Conservation (phyloP, 768 basidiomycete genomes). For the Tephrocybe sp. region DNA sequence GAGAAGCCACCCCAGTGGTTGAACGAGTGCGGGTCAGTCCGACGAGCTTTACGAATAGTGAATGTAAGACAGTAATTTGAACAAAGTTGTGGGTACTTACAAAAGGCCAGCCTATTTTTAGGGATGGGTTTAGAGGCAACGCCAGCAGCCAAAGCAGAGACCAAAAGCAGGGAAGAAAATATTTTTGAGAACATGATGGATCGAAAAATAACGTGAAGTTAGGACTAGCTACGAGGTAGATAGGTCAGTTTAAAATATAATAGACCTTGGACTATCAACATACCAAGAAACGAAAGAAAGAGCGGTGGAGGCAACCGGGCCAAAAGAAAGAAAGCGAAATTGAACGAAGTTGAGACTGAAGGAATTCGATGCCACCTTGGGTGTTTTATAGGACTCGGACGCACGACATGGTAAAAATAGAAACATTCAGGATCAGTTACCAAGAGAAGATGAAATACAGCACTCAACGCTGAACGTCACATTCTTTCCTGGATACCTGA, state of each 20-base stretch:
- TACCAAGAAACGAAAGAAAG: slow-evolving; percentile 19
- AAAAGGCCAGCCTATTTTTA: slow-evolving; percentile 16
- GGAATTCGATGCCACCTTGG: neutral
- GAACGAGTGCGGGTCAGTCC: slow-evolving; percentile 23
- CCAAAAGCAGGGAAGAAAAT: slow-evolving; percentile 23
- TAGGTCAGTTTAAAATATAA: neutral
- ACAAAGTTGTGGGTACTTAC: neutral
- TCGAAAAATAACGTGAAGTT: slow-evolving; percentile 14
- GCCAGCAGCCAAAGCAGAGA: slow-evolving; percentile 28
- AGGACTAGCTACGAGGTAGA: slow-evolving; percentile 2
- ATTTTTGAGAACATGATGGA: slow-evolving; percentile 38
- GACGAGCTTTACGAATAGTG: slow-evolving; percentile 11
- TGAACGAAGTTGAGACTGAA: slow-evolving; percentile 11
- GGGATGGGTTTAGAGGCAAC: slow-evolving; percentile 25
- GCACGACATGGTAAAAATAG: slow-evolving; percentile 8
- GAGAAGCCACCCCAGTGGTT: slow-evolving; percentile 33
- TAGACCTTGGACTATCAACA: slow-evolving; percentile 12
- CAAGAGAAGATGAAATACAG: neutral
- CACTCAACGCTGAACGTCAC: slow-evolving; percentile 4
- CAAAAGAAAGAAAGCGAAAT: slow-evolving; percentile 24
- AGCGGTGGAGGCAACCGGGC: slow-evolving; percentile 35
- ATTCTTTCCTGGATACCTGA: slow-evolving; percentile 9
- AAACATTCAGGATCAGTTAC: neutral
- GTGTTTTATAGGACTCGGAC: slow-evolving; percentile 4
- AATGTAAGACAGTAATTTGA: too few relatives aligned